Base-by-base conservation (phyloP, 257 asterid species). In the Solanum lycopersicoides region DNA sequence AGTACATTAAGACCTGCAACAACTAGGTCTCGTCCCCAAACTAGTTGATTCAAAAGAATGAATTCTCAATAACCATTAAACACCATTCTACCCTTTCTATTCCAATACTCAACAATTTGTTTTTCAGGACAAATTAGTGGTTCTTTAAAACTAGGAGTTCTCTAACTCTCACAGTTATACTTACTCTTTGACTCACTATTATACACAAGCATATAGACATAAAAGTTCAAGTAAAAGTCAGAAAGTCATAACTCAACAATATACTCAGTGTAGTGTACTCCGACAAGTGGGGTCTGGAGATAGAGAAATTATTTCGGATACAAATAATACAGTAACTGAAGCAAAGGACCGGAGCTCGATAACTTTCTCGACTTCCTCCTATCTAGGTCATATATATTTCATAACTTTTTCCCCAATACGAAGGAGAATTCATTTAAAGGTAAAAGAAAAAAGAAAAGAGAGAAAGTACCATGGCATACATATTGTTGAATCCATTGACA, bases 401-500 rank as follows among this genome's bases (percentile, higher is more conserved):
- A 68, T 68, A 7, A 30, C 0, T 3, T 68, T 15, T 68, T 68
- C 39, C 39, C 35, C 21, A 68, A 3, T 28, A 28, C 21, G 14
- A 42, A 13, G 15, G 25, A 41, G n/a, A 41, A 42, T 14, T 25
- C 59, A 28, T 39, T 74, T 30, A 39, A 77, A 35, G n/a, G 21
- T 6, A 2, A 20, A 66, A 4, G 28, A 6, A 20, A 9, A 63
- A 30, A 35, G 9, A 35, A 37, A 20, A 20, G 32, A 21, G 15
- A 47, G 63, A 25, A 85, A 69, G 60, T 60, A 97, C 99, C 99
- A 97, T 97, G 32, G 99, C 99, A 89, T 93, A 97, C 91, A 97
- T 91, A 90, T 97, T 97, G 88, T 93, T 86, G 94, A 95, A 97
- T 83, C 99, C 98, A 91, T 93, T 94, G 87, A 97, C 98, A 47